Evolutionary conservation across 1,284 basidiomycete genomes (phyloP).

Genomic region (Cutaneotrichosporon cutaneum): DNA sequence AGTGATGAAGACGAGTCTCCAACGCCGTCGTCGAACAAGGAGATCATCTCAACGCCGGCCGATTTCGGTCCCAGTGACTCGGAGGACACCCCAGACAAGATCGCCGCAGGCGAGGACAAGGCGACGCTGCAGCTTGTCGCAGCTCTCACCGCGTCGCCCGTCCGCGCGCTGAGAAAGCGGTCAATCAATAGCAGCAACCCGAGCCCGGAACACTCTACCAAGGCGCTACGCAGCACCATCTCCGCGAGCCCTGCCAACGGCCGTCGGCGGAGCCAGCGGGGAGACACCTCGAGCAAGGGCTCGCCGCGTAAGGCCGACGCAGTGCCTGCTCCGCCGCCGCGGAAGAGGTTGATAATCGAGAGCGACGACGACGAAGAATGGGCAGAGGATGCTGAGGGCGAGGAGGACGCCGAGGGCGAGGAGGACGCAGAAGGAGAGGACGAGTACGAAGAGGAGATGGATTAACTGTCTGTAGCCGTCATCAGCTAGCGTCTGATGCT

Average conservation of each 20-base stretch:
- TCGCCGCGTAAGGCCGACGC: conserved; percentile 3
- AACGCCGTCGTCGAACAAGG: conserved; percentile 18
- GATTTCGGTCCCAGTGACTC: not conserved
- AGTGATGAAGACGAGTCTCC: conserved; percentile 3
- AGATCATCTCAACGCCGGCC: conserved; percentile 19
- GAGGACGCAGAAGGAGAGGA: conserved; percentile 2
- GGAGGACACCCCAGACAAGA: conserved; percentile 18
- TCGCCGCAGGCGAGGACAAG: conserved; percentile 37
- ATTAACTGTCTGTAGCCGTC: conserved; percentile 4
- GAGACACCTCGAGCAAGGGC: not conserved
- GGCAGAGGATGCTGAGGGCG: not conserved
- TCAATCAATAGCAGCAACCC: conserved; percentile 8
- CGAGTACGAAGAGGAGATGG: not conserved
- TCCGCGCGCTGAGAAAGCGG: conserved; percentile 36
- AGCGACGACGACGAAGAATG: conserved; percentile 6
- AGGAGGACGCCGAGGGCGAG: not conserved
- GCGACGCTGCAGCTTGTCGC: conserved; percentile 44
- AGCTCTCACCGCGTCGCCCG: conserved; percentile 30
- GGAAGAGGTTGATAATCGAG: conserved; percentile 1
- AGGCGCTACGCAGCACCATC: conserved; percentile 14
- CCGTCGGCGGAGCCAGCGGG: conserved; percentile 3
- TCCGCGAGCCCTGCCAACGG: not conserved
- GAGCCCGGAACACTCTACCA: conserved; percentile 12
- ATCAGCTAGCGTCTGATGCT: not conserved
- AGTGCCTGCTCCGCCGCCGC: not conserved